Evolutionary conservation across 371 early-diverging fungal species (phyloP).

Genomic region (Mortierella sp.): DNA sequence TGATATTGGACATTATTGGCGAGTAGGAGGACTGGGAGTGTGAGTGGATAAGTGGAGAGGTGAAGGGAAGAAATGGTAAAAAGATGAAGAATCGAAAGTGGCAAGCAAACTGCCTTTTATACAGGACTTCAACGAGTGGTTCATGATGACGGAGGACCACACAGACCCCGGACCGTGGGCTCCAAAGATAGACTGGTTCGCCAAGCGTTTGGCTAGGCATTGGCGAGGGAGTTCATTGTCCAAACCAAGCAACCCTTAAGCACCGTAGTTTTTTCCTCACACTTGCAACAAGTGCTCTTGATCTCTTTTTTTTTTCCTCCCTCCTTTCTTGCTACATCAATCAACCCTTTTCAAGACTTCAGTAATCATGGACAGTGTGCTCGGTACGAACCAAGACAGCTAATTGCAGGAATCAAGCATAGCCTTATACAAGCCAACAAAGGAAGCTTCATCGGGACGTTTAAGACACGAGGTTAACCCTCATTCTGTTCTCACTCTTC

Average conservation of each 20-base stretch:
- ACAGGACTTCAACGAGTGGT: not conserved
- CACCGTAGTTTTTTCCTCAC: not conserved
- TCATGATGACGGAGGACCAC: slow-evolving; percentile 1
- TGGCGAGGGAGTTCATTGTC: not conserved
- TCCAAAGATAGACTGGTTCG: not conserved
- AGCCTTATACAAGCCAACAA: not conserved
- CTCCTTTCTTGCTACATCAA: no score
- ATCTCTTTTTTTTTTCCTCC: not conserved
- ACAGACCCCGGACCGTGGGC: not conserved
- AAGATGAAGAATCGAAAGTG: no score
- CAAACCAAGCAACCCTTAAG: not conserved
- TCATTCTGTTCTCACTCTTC: not conserved
- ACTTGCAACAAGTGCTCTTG: not conserved
- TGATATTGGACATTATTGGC: slow-evolving; percentile 16
- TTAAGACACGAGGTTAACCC: not conserved
- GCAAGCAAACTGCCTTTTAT: not conserved
- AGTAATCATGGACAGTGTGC: slow-evolving; percentile 49
- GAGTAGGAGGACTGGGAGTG: not conserved
- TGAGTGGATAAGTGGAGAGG: not conserved
- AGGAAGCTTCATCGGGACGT: not conserved
- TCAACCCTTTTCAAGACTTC: not conserved
- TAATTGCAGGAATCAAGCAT: not conserved
- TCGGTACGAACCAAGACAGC: slow-evolving; percentile 26
- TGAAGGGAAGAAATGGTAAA: not conserved
- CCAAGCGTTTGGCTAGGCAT: not conserved